Conservation (phyloP, 2,329 filamentous ascomycete genomes). For the Cordyceps pruinosa region DNA sequence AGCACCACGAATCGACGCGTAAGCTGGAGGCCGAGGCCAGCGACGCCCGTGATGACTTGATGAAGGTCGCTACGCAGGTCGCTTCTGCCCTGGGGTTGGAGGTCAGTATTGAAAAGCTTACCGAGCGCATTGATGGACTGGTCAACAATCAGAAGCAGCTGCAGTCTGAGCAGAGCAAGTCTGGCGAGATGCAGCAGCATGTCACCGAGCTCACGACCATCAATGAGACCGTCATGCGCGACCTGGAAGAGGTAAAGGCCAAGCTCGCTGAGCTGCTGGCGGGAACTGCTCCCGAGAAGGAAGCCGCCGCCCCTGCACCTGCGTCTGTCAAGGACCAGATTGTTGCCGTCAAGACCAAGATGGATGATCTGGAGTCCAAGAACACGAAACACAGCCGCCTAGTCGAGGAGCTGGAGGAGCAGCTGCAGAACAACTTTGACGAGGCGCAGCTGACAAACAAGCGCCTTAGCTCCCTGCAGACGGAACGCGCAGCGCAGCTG, state of each 20-base stretch:
- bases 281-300: conserved; percentile 27
- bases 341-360: conserved; percentile 58
- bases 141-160: conserved; percentile 55
- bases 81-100: conserved; percentile 54
- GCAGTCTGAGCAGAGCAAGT: conserved; percentile 50
- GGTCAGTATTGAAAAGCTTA: conserved; percentile 61
- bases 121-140: conserved; percentile 53
- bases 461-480: conserved; percentile 73
- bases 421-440: conserved; percentile 91
- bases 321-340: conserved; percentile 49
- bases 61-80: conserved; percentile 57
- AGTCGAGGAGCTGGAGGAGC: conserved; percentile 93
- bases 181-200: conserved; percentile 48
- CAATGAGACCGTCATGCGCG: conserved; percentile 52
- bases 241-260: conserved; percentile 55
- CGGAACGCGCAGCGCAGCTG: conserved; percentile 65
- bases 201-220: conserved; percentile 49
- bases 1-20: conserved; percentile 51
- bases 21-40: conserved; percentile 55
- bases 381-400: conserved; percentile 90
- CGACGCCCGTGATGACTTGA: conserved; percentile 59
- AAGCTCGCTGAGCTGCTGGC: conserved; percentile 47
- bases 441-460: conserved; percentile 82
- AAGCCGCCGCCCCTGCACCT: conserved; percentile 36
- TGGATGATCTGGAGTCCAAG: conserved; percentile 53